Conservation (phyloP, 192 early-diverging fungal species). For the Cladochytrium replicatum region DNA sequence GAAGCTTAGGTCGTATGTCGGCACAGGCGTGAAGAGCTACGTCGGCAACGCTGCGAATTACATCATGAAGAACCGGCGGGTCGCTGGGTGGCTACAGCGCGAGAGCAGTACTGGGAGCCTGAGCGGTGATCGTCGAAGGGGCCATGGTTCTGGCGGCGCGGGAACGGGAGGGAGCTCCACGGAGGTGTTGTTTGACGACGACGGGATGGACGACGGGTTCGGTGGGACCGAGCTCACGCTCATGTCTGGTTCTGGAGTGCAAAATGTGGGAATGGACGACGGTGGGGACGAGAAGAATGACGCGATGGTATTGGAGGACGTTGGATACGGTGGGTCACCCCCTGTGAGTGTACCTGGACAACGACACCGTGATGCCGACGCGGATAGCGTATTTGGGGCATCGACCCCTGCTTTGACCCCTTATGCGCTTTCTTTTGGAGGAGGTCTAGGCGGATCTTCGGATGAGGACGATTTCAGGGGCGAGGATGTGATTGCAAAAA, state of each 20-base stretch:
- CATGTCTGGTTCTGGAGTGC: not conserved
- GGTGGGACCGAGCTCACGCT: not conserved
- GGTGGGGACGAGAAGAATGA: not conserved
- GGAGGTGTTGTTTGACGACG: not conserved
- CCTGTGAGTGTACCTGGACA: no score
- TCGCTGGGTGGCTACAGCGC: conserved; percentile 27
- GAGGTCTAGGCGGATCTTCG: no score
- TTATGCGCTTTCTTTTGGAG: no score
- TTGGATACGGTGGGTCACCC: no score
- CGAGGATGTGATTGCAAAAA: no score
- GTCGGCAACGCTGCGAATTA: conserved; percentile 14
- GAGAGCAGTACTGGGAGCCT: not conserved
- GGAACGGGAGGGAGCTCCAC: not conserved
- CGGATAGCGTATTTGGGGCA: no score
- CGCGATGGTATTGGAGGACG: no score
- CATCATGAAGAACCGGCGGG: conserved; percentile 13
- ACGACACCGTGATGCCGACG: no score
- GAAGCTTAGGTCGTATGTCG: conserved; percentile 2
- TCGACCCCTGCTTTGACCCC: no score
- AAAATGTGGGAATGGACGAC: not conserved
- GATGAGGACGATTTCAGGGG: no score
- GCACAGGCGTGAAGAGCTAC: no score
- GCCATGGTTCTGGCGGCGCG: not conserved
- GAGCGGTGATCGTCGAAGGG: not conserved
- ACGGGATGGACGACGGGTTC: not conserved